A percentile compares a stretch with the other conserved stretches of the same genome.
phyloP scores from a whole-genome alignment of 345 rosid species.

The Rhizophora mangle region DNA sequence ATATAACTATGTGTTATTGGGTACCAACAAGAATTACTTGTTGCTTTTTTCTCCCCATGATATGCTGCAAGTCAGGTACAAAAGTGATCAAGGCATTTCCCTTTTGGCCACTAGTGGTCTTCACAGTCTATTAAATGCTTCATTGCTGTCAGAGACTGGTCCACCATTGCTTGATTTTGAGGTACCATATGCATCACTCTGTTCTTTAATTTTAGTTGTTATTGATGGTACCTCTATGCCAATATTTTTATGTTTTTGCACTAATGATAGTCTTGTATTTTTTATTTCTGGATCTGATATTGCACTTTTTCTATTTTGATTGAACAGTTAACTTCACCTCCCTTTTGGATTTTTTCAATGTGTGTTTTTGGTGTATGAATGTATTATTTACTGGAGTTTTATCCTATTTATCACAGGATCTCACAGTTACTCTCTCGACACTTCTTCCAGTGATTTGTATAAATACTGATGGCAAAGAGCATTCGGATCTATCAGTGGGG shows the following conservation, averaged over 20 bases:
- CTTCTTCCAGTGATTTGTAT: constrained; percentile 78
- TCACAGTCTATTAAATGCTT: constrained; percentile 65
- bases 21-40: constrained; percentile 4
- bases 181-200: constrained; percentile 38
- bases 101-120: constrained; percentile 86
- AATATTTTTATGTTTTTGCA: not conserved
- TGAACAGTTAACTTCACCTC: not conserved
- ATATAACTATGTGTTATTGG: not conserved
- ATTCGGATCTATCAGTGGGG: constrained; percentile 63
- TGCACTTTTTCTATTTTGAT: constrained; percentile 1
- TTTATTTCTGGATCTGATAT: not conserved
- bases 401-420: constrained; percentile 52
- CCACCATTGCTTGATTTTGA: constrained; percentile 98
- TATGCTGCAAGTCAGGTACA: constrained; percentile 51
- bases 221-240: not conserved
- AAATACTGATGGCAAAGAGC: constrained; percentile 59
- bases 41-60: constrained; percentile 10
- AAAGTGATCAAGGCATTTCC: constrained; percentile 76
- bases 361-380: not conserved
- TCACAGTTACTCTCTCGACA: constrained; percentile 74
- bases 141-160: constrained; percentile 82
- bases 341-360: not conserved
- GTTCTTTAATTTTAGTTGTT: not conserved
- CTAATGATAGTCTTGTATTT: not conserved
- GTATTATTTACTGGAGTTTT: constrained; percentile 12